Evolutionary conservation across 805 yeast species (phyloP), one percentile per base, ranked within the genome.

Genomic region (Metschnikowia reukaufii): DNA sequence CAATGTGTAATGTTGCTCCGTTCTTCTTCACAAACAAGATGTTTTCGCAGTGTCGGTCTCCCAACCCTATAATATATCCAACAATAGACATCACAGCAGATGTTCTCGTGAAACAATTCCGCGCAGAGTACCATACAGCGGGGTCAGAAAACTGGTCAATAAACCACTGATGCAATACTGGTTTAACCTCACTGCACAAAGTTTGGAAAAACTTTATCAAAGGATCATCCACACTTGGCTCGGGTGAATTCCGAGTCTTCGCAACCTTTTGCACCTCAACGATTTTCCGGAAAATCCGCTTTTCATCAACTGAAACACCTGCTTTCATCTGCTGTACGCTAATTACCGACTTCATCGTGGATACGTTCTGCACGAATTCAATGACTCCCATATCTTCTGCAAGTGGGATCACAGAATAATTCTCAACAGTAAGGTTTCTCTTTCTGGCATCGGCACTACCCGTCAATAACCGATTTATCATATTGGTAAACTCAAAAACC

Each of bases 41-140:
- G 60, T 94, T 94, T 60, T 94, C 99, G 56, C 96, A 86, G 62
- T 94, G 99, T 33, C 99, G 76, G 65, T 94, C 99, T 19, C 99
- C 99, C 41, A 94, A 74, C 7, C 99, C 99, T 21, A 94, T 73
- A 38, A 94, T 81, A 62, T 88, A 88, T 0, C 99, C 99, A 4
- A 92, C 96, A 73, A 94, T 89, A 0, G 97, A 90, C 99, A 95
- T 94, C 0, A 92, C 98, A 0, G 97, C 97, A 21, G 86, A 74
- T 0, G 96, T 82, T 45, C 96, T 73, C 0, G 88, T 82, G 61
- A 79, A 95, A 30, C 75, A 73, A 40, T 83, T 84, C 45, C 98
- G 69, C 1, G 92, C 87, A 36, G 76, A 75, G 50, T 88, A 86
- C 99, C 99, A 94, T 1, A 81, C 70, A 6, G 83, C 79, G 0